phyloP scores from a whole-genome alignment of 177 flowering plant species.

The Vitis hybrid region DNA sequence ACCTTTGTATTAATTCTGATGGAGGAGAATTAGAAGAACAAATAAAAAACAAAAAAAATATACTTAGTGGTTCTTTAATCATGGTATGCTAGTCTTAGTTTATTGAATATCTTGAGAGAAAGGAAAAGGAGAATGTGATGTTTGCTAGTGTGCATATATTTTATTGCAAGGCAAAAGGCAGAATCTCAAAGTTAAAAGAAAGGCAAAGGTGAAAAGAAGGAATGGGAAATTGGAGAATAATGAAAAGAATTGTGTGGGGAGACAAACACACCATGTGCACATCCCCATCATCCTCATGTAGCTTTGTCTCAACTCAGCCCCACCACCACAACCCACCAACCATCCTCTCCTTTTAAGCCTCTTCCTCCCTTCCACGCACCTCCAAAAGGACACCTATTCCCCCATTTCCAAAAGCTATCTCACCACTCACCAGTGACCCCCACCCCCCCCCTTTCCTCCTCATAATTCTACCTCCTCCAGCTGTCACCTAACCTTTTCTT shows the following conservation, averaged over 20 bases:
- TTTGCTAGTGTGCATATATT: no score
- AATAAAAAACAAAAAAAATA: no score
- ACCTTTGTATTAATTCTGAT: no score
- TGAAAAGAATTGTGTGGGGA: conserved; percentile 5
- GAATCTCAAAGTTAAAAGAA: no score
- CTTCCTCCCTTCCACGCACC: background rate
- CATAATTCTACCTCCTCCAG: conserved; percentile 11
- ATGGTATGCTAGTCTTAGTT: no score
- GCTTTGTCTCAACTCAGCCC: conserved; percentile 16
- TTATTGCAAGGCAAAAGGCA: no score
- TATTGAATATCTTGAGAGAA: no score
- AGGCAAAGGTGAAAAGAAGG: no score
- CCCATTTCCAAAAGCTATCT: conserved; percentile 12
- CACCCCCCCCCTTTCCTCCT: conserved; percentile 1
- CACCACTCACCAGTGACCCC: background rate
- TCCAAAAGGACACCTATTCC: background rate
- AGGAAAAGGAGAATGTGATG: no score
- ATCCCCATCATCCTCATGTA: conserved; percentile 20
- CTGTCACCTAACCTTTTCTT: conserved; percentile 21
- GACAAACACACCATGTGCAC: conserved; percentile 24
- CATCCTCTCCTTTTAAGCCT: conserved; percentile 4
- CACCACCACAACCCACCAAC: conserved; percentile 13
- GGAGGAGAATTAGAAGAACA: no score
- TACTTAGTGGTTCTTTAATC: no score
- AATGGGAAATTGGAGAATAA: no score